Evolutionary conservation across 305 asterid genomes (phyloP).

Genomic region (Solanum hybrid): DNA sequence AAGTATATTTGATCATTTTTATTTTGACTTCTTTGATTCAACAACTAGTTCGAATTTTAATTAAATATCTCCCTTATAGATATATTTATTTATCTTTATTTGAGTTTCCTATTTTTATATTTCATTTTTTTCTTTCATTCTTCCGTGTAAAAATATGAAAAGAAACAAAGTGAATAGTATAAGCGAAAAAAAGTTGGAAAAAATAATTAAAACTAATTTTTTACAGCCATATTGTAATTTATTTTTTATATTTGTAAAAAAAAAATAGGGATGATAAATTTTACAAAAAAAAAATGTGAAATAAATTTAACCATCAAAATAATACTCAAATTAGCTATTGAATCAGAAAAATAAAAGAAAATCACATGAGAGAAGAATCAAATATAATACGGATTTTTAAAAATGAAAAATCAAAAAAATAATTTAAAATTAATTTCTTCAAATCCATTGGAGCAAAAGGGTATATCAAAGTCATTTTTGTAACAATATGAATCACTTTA

Average conservation of each 20-base stretch:
- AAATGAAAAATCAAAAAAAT: neutral
- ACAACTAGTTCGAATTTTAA: neutral
- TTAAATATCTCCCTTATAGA: neutral
- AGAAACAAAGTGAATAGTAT: neutral
- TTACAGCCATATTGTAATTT: neutral
- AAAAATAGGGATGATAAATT: neutral
- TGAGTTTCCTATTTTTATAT: neutral
- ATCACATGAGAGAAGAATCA: neutral
- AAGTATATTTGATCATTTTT: neutral
- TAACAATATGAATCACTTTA: neutral
- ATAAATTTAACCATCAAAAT: neutral
- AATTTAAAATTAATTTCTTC: neutral
- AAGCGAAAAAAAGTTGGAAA: neutral
- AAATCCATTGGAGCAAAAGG: neutral
- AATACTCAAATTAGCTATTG: neutral
- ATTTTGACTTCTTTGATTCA: neutral
- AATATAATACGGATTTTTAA: neutral
- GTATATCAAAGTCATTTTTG: neutral
- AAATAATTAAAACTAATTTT: neutral
- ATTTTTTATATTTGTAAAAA: neutral
- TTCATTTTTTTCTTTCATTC: neutral
- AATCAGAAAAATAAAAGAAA: neutral
- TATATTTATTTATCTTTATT: neutral
- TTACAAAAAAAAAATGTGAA: neutral
- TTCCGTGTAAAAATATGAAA: neutral